Base-by-base conservation (phyloP, 2,329 filamentous ascomycete genomes). In the Colletotrichum musae region DNA sequence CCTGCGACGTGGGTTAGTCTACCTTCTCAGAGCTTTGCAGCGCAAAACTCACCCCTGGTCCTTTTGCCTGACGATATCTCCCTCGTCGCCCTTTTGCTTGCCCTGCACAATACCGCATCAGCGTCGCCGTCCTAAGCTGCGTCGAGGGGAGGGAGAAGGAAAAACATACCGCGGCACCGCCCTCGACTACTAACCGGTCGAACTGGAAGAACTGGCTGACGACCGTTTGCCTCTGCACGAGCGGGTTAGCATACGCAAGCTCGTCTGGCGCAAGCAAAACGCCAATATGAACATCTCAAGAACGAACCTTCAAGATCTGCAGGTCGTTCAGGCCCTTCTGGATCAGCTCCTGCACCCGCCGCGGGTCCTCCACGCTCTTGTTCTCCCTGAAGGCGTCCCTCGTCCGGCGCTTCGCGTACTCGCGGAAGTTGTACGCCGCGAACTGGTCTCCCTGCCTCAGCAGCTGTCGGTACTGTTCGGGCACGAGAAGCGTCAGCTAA, bases 161-260 rank as follows among this genome's bases (percentile, higher is more conserved):
- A 50, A n/a, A 61, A 83, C 88, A 73, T 87, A 94, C 92, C 75
- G 92, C 90, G 80, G 94, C 92, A 68, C 93, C 92, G 18, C 93
- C 93, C 82, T 99, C 96, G 0, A 99, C 93, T 15, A 99, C 96
- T 81, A 99, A 87, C 77, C 91, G 88, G 78, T 98, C 95, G 71
- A 97, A 81, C 82, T 98, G 93, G 84, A 94, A 98, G 83, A 98
- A 98, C 79, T 97, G 93, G 79, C 94, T 97, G 77, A 99, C 90
- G 58, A 96, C 88, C 12, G 95, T 97, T 92, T 98, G 96, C 79
- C 96, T 92, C 96, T 98, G 84, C 75, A 47, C 45, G 5, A n/a
- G 1, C 32, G 70, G 21, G 53, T 58, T 61, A 70, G 64, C 18
- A 39, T 39, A 41, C 18, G 32, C 58, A 50, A 73, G 70, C 45